Evolutionary conservation across 352 stramenopile species (phyloP).

Genomic region (Pythium insidiosum): DNA sequence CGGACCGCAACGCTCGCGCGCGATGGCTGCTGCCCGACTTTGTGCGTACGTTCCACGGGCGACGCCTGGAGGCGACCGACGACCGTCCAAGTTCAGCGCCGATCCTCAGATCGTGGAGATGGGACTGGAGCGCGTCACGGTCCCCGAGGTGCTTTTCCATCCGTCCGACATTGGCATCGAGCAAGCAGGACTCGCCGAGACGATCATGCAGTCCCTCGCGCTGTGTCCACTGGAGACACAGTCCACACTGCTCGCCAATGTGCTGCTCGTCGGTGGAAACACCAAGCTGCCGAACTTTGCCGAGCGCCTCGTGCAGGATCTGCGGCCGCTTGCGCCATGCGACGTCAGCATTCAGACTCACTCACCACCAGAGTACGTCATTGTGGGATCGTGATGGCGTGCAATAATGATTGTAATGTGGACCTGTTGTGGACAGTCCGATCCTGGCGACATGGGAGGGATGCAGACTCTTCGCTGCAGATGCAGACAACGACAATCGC

Average conservation of each 20-base stretch:
- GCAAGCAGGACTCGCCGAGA: slow-evolving; percentile 79
- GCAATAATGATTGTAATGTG: no score
- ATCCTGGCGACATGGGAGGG: slow-evolving; percentile 49
- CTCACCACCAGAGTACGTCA: slow-evolving; percentile 40
- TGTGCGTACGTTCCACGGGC: slow-evolving; percentile 56
- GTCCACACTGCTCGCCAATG: slow-evolving; percentile 74
- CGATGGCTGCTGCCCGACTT: slow-evolving; percentile 83
- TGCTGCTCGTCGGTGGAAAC: slow-evolving; percentile 84
- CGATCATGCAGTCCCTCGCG: no score
- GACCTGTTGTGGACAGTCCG: no score
- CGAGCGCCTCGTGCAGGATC: slow-evolving; percentile 52
- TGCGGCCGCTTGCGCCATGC: slow-evolving; percentile 42
- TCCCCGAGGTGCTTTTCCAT: slow-evolving; percentile 89
- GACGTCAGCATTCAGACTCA: slow-evolving; percentile 43
- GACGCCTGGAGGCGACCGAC: slow-evolving; percentile 2
- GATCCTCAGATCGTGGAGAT: slow-evolving; percentile 74
- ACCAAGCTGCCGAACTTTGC: slow-evolving; percentile 82
- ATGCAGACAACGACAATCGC: slow-evolving; percentile 15
- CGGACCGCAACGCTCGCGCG: no score
- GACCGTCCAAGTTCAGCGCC: no score
- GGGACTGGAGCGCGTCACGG: slow-evolving; percentile 76
- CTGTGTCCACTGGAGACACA: slow-evolving; percentile 67
- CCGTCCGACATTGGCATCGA: slow-evolving; percentile 88
- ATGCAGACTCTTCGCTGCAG: slow-evolving; percentile 32
- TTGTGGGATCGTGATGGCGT: background rate